Percentiles rank a stretch among this genome's conserved stretches.
Conservation (phyloP, 129 eudicot species). For the Glebionis coronaria region DNA sequence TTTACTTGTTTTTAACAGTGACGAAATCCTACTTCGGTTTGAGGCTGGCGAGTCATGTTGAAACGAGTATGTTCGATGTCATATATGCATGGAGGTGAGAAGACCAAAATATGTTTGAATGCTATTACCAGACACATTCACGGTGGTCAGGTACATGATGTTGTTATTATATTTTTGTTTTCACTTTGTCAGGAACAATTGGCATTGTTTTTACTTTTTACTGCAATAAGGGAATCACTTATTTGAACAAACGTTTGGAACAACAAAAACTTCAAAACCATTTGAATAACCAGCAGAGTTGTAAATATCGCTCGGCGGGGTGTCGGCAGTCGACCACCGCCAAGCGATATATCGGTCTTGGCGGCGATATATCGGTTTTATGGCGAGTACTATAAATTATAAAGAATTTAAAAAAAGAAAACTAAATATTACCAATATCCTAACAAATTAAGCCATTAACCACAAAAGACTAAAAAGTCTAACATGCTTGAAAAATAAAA, state of each 20-base stretch:
- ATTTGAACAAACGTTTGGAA: conserved; percentile 2
- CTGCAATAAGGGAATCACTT: too few species aligned
- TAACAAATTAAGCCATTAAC: too few species aligned
- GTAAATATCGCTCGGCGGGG: too few species aligned
- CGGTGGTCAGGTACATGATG: conserved; percentile 37
- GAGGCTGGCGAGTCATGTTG: conserved; percentile 33
- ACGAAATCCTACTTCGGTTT: neutral
- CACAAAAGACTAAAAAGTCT: too few species aligned
- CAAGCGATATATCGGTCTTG: too few species aligned
- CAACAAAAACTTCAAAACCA: neutral
- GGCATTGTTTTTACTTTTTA: too few species aligned
- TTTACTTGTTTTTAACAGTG: neutral
- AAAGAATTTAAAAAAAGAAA: too few species aligned
- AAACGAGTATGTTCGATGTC: conserved; percentile 28
- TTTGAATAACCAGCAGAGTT: neutral
- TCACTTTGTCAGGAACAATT: neutral
- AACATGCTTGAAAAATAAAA: too few species aligned
- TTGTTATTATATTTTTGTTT: neutral
- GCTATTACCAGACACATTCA: conserved; percentile 29
- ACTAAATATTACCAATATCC: too few species aligned
- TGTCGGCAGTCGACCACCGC: too few species aligned
- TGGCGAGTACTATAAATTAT: too few species aligned
- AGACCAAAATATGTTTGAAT: conserved; percentile 28
- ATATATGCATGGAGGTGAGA: conserved; percentile 27
- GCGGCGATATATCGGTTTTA: too few species aligned